Percentiles rank a stretch among this genome's conserved stretches.
phyloP scores from a whole-genome alignment of 148 eudicot genomes.

The Heliamphora exappendiculata region DNA sequence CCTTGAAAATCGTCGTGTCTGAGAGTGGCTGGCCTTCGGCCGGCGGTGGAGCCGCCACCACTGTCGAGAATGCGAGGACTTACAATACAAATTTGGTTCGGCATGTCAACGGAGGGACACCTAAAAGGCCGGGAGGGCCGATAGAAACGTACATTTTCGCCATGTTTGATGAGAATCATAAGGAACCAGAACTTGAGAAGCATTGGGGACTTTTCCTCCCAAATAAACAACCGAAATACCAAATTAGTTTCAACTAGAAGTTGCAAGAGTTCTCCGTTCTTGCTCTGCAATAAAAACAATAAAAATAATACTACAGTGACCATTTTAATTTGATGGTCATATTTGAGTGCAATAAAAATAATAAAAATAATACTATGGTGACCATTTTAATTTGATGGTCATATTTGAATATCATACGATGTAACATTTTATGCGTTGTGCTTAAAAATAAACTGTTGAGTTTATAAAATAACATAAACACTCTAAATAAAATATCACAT shows the following conservation, averaged over 20 bases:
- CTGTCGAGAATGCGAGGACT: conserved; percentile 26
- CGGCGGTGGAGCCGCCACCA: conserved; percentile 39
- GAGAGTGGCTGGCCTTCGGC: conserved; percentile 66
- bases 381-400: too few species aligned
- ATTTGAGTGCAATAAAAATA: too few species aligned
- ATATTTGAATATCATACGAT: too few species aligned
- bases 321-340: too few species aligned
- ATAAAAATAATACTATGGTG: too few species aligned
- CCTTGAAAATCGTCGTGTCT: conserved; percentile 36
- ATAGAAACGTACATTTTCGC: conserved; percentile 42
- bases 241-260: conserved; percentile 13
- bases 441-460: too few species aligned
- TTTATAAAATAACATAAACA: too few species aligned
- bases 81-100: conserved; percentile 37
- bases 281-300: too few species aligned
- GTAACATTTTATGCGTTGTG: too few species aligned
- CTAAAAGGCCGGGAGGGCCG: conserved; percentile 35
- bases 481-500: too few species aligned
- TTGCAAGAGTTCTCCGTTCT: too few species aligned
- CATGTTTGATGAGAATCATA: conserved; percentile 49
- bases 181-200: conserved; percentile 37
- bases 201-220: conserved; percentile 44
- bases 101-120: conserved; percentile 39
- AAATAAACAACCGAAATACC: conserved; percentile 35
- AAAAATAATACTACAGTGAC: too few species aligned